Evolutionary conservation across 257 asterid species (phyloP).

Genomic region (Cinchona pubescens): DNA sequence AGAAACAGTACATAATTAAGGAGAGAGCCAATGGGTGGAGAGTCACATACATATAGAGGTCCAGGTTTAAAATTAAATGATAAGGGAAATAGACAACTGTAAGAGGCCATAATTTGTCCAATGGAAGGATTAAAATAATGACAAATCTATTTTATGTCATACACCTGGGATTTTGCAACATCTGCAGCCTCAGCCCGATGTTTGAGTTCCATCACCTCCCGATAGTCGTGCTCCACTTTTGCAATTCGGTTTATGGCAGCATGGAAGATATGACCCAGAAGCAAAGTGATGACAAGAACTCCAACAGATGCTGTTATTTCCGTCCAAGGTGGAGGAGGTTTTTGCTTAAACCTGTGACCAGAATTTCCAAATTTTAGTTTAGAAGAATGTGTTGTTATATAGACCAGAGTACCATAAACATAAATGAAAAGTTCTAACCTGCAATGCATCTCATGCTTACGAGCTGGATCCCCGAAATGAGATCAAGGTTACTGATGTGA

Average conservation of each 20-base stretch:
- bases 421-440: constrained; percentile 36
- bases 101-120: background rate
- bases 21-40: too few species aligned
- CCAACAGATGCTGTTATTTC: constrained; percentile 52
- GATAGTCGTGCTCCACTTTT: constrained; percentile 54
- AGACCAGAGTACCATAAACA: background rate
- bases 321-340: constrained; percentile 63
- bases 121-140: background rate
- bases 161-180: constrained; percentile 73
- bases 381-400: constrained; percentile 11
- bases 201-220: constrained; percentile 62
- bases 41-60: background rate
- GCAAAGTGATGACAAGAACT: constrained; percentile 57
- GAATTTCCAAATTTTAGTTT: constrained; percentile 14
- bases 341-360: constrained; percentile 59
- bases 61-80: background rate
- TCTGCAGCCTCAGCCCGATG: constrained; percentile 84
- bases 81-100: background rate
- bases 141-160: background rate
- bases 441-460: constrained; percentile 87
- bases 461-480: constrained; percentile 75
- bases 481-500: constrained; percentile 55
- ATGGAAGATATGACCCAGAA: constrained; percentile 58
- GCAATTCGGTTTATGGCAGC: constrained; percentile 63
- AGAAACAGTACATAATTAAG: background rate